These are phyloP conservation scores for Chlamydomonas sp. DNA, from an alignment of 139 green algal genomes.

Conservation along the genomic window DNA sequence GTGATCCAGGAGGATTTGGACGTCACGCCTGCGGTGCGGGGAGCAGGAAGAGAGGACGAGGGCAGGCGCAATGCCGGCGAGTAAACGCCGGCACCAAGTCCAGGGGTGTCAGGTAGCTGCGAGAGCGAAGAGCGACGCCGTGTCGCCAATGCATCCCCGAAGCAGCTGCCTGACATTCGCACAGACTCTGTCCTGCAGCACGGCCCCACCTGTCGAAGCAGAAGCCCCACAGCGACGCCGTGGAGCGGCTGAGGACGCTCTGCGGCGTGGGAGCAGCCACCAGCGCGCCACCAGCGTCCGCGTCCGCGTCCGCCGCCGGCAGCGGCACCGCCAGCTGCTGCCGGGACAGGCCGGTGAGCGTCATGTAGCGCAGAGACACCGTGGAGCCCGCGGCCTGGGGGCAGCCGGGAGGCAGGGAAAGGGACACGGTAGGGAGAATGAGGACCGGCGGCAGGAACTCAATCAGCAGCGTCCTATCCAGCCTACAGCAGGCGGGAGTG, in stretches of 20 bases:
- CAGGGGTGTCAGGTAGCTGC: neutral
- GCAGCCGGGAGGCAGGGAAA: too few species aligned
- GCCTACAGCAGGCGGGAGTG: too few species aligned
- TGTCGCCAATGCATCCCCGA: too few species aligned
- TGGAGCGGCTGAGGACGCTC: neutral
- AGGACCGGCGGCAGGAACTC: too few species aligned
- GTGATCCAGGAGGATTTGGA: neutral
- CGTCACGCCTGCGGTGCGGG: neutral
- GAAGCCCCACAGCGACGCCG: neutral
- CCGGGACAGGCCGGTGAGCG: neutral
- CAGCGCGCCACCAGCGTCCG: too few species aligned
- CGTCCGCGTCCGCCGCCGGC: too few species aligned
- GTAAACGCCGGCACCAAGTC: neutral
- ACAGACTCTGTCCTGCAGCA: too few species aligned
- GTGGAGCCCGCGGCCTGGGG: neutral
- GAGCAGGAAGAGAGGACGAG: neutral
- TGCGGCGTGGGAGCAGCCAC: too few species aligned
- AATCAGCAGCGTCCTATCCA: too few species aligned
- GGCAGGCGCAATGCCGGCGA: neutral
- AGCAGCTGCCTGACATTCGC: too few species aligned
- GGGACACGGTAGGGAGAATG: too few species aligned
- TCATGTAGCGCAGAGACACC: conserved; percentile 5
- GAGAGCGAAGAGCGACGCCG: too few species aligned
- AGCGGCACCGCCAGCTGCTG: neutral
- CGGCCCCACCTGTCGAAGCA: neutral